These are phyloP conservation scores for Hymenoscyphus occultus DNA, from an alignment of 2,329 filamentous ascomycete species.

Conservation along the genomic window DNA sequence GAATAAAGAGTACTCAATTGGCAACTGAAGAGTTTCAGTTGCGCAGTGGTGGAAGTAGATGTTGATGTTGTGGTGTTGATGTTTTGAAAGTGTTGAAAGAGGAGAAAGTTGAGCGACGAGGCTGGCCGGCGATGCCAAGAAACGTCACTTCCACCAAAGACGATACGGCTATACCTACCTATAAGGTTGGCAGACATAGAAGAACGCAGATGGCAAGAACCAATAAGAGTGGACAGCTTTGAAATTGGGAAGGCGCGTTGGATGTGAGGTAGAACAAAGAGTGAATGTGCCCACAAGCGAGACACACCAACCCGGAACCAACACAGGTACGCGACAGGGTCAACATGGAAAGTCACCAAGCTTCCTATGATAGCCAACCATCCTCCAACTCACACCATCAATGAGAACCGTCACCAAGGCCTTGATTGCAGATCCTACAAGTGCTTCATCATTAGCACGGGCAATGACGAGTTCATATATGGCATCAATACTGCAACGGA, in stretches of 20 bases:
- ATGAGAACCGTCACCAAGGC: neutral
- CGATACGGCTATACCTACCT: neutral
- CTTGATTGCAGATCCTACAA: too few species aligned
- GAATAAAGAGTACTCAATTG: neutral
- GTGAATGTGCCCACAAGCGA: neutral
- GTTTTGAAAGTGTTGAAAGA: neutral
- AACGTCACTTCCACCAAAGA: neutral
- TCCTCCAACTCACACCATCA: neutral
- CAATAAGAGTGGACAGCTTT: neutral
- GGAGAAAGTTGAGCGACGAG: neutral
- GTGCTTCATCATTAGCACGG: neutral
- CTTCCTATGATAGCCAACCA: neutral
- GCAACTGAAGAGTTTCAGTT: neutral
- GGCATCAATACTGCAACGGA: neutral
- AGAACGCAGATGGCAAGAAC: neutral
- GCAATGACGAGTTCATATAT: neutral
- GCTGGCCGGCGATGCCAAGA: neutral
- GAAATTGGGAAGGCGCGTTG: neutral
- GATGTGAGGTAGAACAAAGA: neutral
- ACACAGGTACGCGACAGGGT: neutral
- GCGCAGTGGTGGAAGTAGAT: neutral
- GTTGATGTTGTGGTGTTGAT: slow-evolving; percentile 4
- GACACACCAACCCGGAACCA: neutral
- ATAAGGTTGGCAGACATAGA: neutral
- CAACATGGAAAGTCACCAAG: neutral